These are phyloP conservation scores for Rhizophora mangle DNA, from an alignment of 345 rosid species.

Conservation along the genomic window DNA sequence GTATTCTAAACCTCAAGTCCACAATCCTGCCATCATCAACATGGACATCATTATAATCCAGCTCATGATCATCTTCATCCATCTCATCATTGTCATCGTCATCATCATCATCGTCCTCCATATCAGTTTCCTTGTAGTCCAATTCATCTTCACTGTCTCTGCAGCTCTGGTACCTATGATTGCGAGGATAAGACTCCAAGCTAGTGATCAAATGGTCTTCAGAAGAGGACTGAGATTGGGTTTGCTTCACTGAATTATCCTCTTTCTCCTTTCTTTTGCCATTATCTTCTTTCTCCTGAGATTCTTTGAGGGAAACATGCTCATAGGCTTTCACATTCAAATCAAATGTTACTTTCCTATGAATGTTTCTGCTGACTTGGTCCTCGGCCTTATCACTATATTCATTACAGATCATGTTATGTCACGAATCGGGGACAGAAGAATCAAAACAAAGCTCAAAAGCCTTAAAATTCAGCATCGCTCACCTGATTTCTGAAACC, in stretches of 20 bases:
- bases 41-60: background rate
- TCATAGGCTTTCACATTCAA: slow-evolving; percentile 61
- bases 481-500: slow-evolving; percentile 41
- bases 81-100: slow-evolving; percentile 1
- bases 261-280: slow-evolving; percentile 12
- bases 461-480: background rate
- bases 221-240: slow-evolving; percentile 41
- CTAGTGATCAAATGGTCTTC: slow-evolving; percentile 44
- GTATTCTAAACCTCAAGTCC: slow-evolving; percentile 1
- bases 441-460: background rate
- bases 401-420: background rate
- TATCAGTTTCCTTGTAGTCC: slow-evolving; percentile 26
- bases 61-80: slow-evolving; percentile 5
- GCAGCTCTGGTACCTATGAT: slow-evolving; percentile 37
- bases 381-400: slow-evolving; percentile 48
- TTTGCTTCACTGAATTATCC: slow-evolving; percentile 23
- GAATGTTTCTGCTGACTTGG: slow-evolving; percentile 33
- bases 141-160: slow-evolving; percentile 38
- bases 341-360: slow-evolving; percentile 79
- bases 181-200: slow-evolving; percentile 56
- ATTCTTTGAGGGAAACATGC: slow-evolving; percentile 44
- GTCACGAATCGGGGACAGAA: background rate
- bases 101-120: slow-evolving; percentile 17
- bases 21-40: slow-evolving; percentile 8
- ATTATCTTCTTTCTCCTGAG: slow-evolving; percentile 31